Evolutionary conservation across 176 grass and related monocot species (phyloP), one percentile per base, ranked within the genome.

Genomic region (Bothriochloa decipiens): DNA sequence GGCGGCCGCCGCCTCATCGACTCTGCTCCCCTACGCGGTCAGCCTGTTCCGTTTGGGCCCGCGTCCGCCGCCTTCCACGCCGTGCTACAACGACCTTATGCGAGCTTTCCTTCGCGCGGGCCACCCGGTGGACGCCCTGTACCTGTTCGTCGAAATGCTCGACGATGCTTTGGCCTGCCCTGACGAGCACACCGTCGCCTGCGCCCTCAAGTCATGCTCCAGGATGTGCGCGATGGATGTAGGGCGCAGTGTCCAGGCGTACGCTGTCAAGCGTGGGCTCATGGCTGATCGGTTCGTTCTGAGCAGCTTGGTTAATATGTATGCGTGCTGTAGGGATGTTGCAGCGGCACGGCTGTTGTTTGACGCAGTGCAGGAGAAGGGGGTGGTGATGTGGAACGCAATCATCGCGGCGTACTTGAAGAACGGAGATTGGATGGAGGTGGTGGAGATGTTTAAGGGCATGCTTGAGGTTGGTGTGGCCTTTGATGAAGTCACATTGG

Each of bases 91-190:
- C 72, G 83, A 89, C 81, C 84, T 94, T 26, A 86, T 94, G 46
- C 80, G 92, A n/a, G 77, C 86, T 2, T 80, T 89, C 67, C 70
- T 84, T 42, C 84, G 78, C 23, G 65, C 45, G 81, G 70, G 74
- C 68, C 76, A n/a, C 27, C 81, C n/a, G 3, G 77, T 72, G 33
- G 85, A 86, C n/a, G 85, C 90, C 45, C 74, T 92, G 64, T 29
- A 69, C 45, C 84, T 92, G 87, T 94, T 94, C 75, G 78, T 90
- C 45, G 78, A 81, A 89, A 94, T 92, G 89, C 90, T 92, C 82
- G 82, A 23, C 23, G 53, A 0, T 1, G 13, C 63, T 9, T 55
- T 32, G 8, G 69, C 61, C 32, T 74, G 23, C 65, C 88, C 89
- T 8, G 89, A 94, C 55, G 81, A 85, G 36, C 89, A 92, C 46